phyloP scores from a whole-genome alignment of 2,329 filamentous ascomycete species.

The Beauveria sp. region DNA sequence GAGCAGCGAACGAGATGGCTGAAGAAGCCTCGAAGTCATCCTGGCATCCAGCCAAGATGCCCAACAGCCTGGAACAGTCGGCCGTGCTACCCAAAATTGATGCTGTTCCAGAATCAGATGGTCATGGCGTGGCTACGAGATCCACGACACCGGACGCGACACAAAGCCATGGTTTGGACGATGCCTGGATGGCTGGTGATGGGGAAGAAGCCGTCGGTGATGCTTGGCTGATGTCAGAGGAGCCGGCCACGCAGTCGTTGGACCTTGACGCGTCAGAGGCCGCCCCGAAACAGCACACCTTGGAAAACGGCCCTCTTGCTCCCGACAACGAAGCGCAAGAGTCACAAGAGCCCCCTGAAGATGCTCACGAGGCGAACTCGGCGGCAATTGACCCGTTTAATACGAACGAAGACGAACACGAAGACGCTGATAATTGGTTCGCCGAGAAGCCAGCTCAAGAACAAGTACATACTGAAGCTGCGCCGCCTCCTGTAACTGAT shows the following conservation, averaged over 20 bases:
- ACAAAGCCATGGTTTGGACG: not conserved
- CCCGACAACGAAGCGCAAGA: not conserved
- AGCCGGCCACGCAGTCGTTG: not conserved
- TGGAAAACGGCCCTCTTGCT: not conserved
- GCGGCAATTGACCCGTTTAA: not conserved
- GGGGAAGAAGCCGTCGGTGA: constrained; percentile 18
- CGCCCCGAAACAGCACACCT: not conserved
- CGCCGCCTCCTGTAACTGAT: not conserved
- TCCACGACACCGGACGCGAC: constrained; percentile 1
- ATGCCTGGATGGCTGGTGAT: constrained; percentile 16
- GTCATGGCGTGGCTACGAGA: not conserved
- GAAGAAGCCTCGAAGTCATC: constrained; percentile 27
- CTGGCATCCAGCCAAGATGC: constrained; percentile 36
- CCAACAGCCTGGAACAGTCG: constrained; percentile 19
- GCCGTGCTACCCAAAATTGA: not conserved
- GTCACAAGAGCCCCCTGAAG: not conserved
- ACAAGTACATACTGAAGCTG: not conserved
- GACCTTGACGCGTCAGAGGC: not conserved
- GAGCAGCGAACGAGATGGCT: constrained; percentile 24
- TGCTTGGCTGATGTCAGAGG: constrained; percentile 16
- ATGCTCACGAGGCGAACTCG: not conserved
- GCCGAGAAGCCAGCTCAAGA: not conserved
- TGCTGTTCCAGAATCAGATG: not conserved
- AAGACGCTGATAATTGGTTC: constrained; percentile 1
- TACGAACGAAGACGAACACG: not conserved